phyloP scores from a whole-genome alignment of 768 basidiomycete species.

The Sporobolomyces pararoseus region DNA sequence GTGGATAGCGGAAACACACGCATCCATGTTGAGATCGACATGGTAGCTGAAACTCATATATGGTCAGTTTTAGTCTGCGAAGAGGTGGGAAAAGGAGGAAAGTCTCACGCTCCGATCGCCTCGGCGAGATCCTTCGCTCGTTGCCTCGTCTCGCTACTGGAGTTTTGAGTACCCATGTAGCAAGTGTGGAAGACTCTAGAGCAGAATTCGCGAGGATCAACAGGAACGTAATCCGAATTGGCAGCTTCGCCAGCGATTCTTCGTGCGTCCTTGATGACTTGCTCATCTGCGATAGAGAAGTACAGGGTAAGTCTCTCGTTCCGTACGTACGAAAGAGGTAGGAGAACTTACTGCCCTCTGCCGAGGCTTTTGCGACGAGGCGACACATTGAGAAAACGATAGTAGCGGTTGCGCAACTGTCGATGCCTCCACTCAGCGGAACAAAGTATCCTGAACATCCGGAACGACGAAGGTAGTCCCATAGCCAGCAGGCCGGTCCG shows the following conservation, averaged over 20 bases:
- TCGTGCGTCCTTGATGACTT: conserved; percentile 85
- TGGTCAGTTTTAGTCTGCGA: too few relatives aligned
- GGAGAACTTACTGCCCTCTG: conserved; percentile 58
- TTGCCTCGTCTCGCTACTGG: conserved; percentile 74
- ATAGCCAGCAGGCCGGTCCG: conserved; percentile 99
- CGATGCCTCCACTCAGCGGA: conserved; percentile 91
- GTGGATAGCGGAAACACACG: conserved; percentile 74
- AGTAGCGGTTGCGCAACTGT: conserved; percentile 92
- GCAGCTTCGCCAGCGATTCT: conserved; percentile 80
- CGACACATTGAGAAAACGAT: conserved; percentile 97
- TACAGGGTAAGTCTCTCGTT: neutral
- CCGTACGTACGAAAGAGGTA: neutral
- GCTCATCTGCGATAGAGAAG: conserved; percentile 56
- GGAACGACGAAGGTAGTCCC: conserved; percentile 96
- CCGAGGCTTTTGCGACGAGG: conserved; percentile 75
- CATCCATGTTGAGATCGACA: conserved; percentile 92
- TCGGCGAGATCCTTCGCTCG: conserved; percentile 81
- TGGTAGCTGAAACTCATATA: conserved; percentile 80
- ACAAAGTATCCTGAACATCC: conserved; percentile 91
- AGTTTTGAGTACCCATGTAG: conserved; percentile 99
- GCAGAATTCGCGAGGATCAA: conserved; percentile 81
- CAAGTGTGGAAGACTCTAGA: conserved; percentile 90
- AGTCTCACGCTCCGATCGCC: conserved; percentile 77
- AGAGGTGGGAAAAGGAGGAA: neutral
- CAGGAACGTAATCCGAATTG: conserved; percentile 75